phyloP scores from a whole-genome alignment of 163 green algal genomes.

The Smithsoniella earleae region DNA sequence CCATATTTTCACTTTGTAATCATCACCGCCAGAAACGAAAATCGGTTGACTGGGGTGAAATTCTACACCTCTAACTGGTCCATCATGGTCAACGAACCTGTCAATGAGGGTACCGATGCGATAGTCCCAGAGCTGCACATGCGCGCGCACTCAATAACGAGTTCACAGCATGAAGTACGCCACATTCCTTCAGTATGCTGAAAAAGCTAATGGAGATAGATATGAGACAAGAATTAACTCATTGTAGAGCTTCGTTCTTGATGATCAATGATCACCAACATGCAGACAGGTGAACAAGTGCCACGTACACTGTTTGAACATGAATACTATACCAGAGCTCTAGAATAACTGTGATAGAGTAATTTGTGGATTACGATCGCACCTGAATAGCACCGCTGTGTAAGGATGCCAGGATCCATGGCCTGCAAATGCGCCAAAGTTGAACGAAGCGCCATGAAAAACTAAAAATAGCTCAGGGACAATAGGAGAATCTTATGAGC shows the following conservation, averaged over 20 bases:
- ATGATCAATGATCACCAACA: not conserved
- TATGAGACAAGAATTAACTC: not conserved
- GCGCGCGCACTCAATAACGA: too few relatives aligned
- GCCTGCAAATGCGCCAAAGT: constrained; percentile 46
- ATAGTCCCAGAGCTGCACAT: constrained; percentile 95
- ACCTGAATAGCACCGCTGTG: constrained; percentile 98
- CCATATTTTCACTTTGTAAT: constrained; percentile 96
- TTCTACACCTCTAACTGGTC: constrained; percentile 91
- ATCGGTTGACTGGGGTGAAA: constrained; percentile 97
- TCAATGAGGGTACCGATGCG: constrained; percentile 99
- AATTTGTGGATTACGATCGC: not conserved
- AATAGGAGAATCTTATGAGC: not conserved
- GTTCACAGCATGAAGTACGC: too few relatives aligned
- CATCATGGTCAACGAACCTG: constrained; percentile 98
- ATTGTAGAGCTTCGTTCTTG: not conserved
- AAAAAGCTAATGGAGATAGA: not conserved
- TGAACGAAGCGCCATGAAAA: not conserved
- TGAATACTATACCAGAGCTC: too few relatives aligned
- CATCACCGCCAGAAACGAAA: constrained; percentile 93
- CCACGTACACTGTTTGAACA: too few relatives aligned
- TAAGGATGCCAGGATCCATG: constrained; percentile 97
- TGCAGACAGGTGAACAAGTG: not conserved
- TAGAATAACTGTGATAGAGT: not conserved
- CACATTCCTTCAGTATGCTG: too few relatives aligned
- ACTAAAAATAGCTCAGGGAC: not conserved